Evolutionary conservation across 73 alveolate species (phyloP).

Genomic region (Uronychia binucleata): DNA sequence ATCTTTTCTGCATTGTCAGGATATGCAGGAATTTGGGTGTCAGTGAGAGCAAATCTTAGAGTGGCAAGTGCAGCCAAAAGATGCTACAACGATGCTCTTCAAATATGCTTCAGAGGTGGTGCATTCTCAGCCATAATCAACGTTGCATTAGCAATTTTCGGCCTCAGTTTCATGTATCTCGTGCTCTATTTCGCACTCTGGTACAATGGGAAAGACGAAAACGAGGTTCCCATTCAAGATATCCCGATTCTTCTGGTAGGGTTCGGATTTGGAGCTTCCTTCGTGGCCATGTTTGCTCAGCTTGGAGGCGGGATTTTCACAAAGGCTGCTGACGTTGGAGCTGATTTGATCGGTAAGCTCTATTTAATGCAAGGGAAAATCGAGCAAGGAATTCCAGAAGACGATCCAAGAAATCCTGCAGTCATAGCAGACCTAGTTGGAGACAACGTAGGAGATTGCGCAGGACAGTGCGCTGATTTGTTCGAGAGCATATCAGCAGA

Average conservation of each 20-base stretch:
- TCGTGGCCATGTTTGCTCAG: slow-evolving; percentile 89
- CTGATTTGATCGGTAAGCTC: slow-evolving; percentile 78
- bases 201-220: slow-evolving; percentile 39
- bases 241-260: slow-evolving; percentile 81
- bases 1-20: slow-evolving; percentile 81
- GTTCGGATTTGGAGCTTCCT: slow-evolving; percentile 88
- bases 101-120: slow-evolving; percentile 85
- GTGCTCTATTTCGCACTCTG: slow-evolving; percentile 44
- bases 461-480: slow-evolving; percentile 90
- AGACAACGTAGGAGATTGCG: slow-evolving; percentile 96
- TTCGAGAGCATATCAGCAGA: slow-evolving; percentile 93
- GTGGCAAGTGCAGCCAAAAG: slow-evolving; percentile 83
- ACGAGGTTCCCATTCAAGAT: slow-evolving; percentile 60
- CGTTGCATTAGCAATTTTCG: slow-evolving; percentile 83
- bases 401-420: slow-evolving; percentile 94
- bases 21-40: slow-evolving; percentile 89
- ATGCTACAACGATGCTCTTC: slow-evolving; percentile 79
- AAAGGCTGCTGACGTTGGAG: slow-evolving; percentile 96
- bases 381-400: slow-evolving; percentile 91
- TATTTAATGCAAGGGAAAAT: slow-evolving; percentile 66
- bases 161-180: slow-evolving; percentile 64
- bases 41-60: slow-evolving; percentile 84
- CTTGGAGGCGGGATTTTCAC: slow-evolving; percentile 89
- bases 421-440: slow-evolving; percentile 94
- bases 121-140: slow-evolving; percentile 83